Base-by-base conservation (phyloP, 78 protist genomes). In the Dictyostelium firmibasis region DNA sequence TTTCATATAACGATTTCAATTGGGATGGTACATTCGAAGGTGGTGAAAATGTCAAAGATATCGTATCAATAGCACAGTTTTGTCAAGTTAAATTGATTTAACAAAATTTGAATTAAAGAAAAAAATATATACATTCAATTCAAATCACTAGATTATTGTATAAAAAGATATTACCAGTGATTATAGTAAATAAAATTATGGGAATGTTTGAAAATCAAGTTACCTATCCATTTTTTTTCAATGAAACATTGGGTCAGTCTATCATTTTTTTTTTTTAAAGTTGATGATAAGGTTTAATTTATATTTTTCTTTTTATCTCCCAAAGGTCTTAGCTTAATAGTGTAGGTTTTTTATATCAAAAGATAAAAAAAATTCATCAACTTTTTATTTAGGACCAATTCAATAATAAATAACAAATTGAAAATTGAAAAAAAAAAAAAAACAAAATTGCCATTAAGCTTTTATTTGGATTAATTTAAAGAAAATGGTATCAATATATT, bases 401-500 rank as follows among this genome's bases (percentile, higher is more conserved):
- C n/a, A n/a, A n/a, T n/a, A n/a, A n/a, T n/a, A n/a, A n/a, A n/a
- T n/a, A n/a, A n/a, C n/a, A n/a, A n/a, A n/a, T n/a, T n/a, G n/a
- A n/a, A n/a, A n/a, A n/a, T n/a, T n/a, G n/a, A n/a, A n/a, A n/a
- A n/a, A n/a, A n/a, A n/a, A n/a, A n/a, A n/a, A n/a, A n/a, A n/a
- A n/a, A n/a, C n/a, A n/a, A n/a, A n/a, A n/a, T n/a, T n/a, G n/a
- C n/a, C n/a, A n/a, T n/a, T n/a, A n/a, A n/a, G n/a, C 0, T 2
- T 35, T 74, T 74, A 35, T 53, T 18, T 53, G 20, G 2, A 4
- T 53, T 74, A 74, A 74, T 74, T 74, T 41, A 77, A 77, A 38
- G 33, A 31, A 77, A 41, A 77, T 77, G 83, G 83, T 41, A 77
- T 77, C 83, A 82, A 60, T 4, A 82, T 57, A 60, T 82, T 82